A percentile compares a stretch with the other conserved stretches of the same genome.
phyloP scores from a whole-genome alignment of 805 yeast genomes.

The Kurtzmaniella fragi region DNA sequence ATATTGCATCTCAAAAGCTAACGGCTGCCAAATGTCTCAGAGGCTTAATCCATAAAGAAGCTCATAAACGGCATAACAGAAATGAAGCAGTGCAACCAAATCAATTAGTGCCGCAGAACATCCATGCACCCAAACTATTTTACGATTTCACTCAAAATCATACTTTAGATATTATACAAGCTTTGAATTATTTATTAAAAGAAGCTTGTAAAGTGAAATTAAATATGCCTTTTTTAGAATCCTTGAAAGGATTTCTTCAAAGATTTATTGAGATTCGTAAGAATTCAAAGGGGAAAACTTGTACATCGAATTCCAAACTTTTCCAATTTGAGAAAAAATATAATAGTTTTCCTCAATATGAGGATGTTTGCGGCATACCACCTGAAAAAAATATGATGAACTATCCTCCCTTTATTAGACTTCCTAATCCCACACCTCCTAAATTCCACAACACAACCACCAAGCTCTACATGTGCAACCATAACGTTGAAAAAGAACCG shows the following conservation, averaged over 20 bases:
- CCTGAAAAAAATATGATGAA: slow-evolving; percentile 22
- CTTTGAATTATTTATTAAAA: slow-evolving; percentile 5
- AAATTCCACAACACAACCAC: neutral
- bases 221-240: slow-evolving; percentile 10
- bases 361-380: slow-evolving; percentile 12
- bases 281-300: slow-evolving; percentile 3
- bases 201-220: slow-evolving; percentile 4
- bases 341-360: slow-evolving; percentile 7
- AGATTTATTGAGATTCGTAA: slow-evolving; percentile 7
- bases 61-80: too few species aligned
- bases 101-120: slow-evolving; percentile 7
- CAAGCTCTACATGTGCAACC: slow-evolving; percentile 1
- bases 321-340: slow-evolving; percentile 9
- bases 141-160: slow-evolving; percentile 11
- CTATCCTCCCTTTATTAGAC: slow-evolving; percentile 17
- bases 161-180: slow-evolving; percentile 4
- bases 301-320: slow-evolving; percentile 7
- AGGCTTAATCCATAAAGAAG: too few species aligned
- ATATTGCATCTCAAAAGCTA: slow-evolving; percentile 4
- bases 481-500: slow-evolving; percentile 1
- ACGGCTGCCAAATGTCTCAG: slow-evolving; percentile 5
- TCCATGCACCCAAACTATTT: slow-evolving; percentile 8
- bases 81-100: neutral
- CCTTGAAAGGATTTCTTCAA: slow-evolving; percentile 8
- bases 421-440: slow-evolving; percentile 14